Evolutionary conservation across 208 protist genomes (phyloP).

Genomic region (Acanthamoeba triangularis): DNA sequence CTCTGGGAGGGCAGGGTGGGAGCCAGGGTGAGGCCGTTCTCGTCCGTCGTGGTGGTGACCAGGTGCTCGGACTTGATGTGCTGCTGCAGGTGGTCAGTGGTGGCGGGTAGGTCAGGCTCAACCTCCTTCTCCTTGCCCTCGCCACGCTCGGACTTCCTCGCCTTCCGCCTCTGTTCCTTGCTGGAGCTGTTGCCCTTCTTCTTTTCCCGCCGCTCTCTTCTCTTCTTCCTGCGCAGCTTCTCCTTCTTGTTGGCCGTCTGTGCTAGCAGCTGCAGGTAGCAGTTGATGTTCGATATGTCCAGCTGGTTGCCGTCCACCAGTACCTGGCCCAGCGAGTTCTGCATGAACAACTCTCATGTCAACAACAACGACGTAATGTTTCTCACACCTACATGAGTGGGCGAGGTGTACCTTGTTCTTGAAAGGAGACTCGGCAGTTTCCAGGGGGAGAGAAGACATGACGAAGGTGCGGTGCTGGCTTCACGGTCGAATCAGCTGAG

Average conservation of each 20-base stretch:
- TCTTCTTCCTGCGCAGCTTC: constrained; percentile 52
- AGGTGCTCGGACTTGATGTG: neutral
- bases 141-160: neutral
- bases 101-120: neutral
- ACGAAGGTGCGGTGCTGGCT: neutral
- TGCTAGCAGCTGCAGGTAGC: constrained; percentile 37
- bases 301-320: constrained; percentile 38
- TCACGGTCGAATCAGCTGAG: neutral
- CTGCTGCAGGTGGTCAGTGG: neutral
- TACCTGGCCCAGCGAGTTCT: constrained; percentile 31
- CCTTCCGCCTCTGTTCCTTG: neutral
- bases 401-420: constrained; percentile 4
- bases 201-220: neutral
- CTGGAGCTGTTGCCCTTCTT: constrained; percentile 13
- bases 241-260: constrained; percentile 63
- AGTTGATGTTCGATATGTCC: constrained; percentile 49
- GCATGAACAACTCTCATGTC: neutral
- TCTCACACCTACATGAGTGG: no score
- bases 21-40: neutral
- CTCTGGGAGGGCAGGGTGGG: neutral
- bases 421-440: constrained; percentile 17
- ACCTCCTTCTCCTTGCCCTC: neutral
- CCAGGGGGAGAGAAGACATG: neutral
- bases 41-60: neutral
- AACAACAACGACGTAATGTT: no score